Base-by-base conservation (phyloP, 139 green algal species). In the Micractinium conductrix region DNA sequence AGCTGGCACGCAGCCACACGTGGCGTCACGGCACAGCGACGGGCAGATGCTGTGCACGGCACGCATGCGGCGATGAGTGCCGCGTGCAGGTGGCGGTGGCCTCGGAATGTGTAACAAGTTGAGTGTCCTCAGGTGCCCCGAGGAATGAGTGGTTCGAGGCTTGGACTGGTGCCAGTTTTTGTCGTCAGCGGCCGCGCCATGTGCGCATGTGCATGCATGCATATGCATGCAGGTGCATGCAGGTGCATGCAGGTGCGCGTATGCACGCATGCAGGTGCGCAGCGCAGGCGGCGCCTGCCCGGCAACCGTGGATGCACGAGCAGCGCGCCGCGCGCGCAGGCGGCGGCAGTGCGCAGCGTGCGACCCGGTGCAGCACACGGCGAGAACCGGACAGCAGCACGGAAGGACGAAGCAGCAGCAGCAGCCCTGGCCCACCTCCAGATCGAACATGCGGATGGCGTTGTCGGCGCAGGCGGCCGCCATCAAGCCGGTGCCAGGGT, bases 381-480 rank as follows among this genome's bases (percentile, higher is more conserved):
- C n/a, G n/a, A n/a, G n/a, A n/a, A n/a, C n/a, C n/a, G n/a, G n/a
- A n/a, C n/a, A n/a, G n/a, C n/a, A n/a, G n/a, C n/a, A n/a, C n/a
- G n/a, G n/a, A n/a, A n/a, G n/a, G n/a, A n/a, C n/a, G n/a, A n/a
- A 35, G 67, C 17, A 17, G 14, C 50, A 62, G 19, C 37, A 30
- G n/a, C 14, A 33, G 22, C 22, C 8, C 70, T 26, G 9, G 14
- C 8, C 67, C 76, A 85, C 81, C 75, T 88, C 84, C 5, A 89
- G 48, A 72, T 96, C 93, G 42, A 85, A 95, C 78, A 97, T 87
- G 58, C 83, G 83, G 17, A 96, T 81, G 7, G 74, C 37, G 5
- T 90, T 78, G 85, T 96, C 93, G n/a, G 90, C 90, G 33, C 74
- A 90, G 44, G 90, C 94, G 5, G 89, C 89, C 2, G 90, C 94